Evolutionary conservation across 192 early-diverging fungal species (phyloP), one percentile per base, ranked within the genome.

Genomic region (Backusella macrospora): DNA sequence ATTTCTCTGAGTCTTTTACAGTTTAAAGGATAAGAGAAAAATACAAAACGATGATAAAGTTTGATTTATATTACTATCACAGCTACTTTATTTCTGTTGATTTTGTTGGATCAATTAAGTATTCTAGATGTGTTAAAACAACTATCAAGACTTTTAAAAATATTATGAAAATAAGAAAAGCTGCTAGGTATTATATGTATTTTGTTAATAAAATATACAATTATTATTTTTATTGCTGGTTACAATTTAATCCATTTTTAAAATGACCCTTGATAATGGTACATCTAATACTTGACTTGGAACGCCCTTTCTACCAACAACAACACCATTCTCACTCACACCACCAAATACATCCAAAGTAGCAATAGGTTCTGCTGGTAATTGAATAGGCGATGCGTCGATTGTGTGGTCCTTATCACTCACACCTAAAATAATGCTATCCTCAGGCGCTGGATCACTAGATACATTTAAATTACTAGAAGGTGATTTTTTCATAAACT

Each of bases 291-390:
- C 42, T 34, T 73, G 71, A 29, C 62, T 76, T 12, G 73, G 64
- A 43, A 68, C 26, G 65, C 52, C 21, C 48, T 70, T 39, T 21
- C 39, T 26, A 42, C 87, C 87, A 37, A 88, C 70, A 77, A 85
- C 75, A 43, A 85, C 74, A 8, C 85, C 87, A 65, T 86, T 86
- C 63, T 88, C 87, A 70, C 87, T 86, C 4, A 76, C 78, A 9
- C 78, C 87, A 16, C 87, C 87, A 79, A 86, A 86, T 12, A 80
- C 44, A 45, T 65, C 43, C 6, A 39, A 15, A 18, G 23, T 12
- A 29, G 34, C 63, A 5, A 49, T 26, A 5, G 44, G n/a, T n/a
- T 52, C 14, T 29, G 15, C 14, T 34, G 62, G 29, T 62, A 34
- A 63, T n/a, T 48, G 26, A 15, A 72, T 38, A 23, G 65, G 49